Conservation (phyloP, 352 stramenopile genomes). For the Pythium diclinum region DNA sequence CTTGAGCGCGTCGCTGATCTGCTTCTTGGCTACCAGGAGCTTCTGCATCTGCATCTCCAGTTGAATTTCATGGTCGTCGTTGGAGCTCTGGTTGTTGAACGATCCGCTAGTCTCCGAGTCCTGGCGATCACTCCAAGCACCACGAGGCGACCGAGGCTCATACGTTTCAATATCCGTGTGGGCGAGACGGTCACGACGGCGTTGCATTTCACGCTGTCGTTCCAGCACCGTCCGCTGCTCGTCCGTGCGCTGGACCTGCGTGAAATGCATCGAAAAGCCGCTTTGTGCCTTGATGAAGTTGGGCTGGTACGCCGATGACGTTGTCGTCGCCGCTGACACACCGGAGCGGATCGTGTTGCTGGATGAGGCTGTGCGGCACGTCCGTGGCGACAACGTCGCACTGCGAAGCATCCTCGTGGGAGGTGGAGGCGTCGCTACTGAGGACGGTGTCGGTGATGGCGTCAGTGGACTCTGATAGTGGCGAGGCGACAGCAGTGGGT, state of each 20-base stretch:
- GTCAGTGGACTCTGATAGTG: not conserved
- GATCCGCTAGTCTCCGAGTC: constrained; percentile 6
- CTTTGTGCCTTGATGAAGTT: constrained; percentile 25
- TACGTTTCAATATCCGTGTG: constrained; percentile 26
- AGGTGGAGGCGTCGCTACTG: not conserved
- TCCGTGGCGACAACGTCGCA: constrained; percentile 18
- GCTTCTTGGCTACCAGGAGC: constrained; percentile 23
- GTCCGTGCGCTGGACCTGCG: constrained; percentile 14
- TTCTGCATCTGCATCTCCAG: constrained; percentile 27
- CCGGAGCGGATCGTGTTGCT: constrained; percentile 8
- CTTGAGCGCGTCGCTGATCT: constrained; percentile 21
- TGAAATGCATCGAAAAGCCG: constrained; percentile 26
- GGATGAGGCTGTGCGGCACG: constrained; percentile 10
- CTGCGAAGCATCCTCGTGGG: constrained; percentile 10
- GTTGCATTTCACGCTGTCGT: constrained; percentile 21
- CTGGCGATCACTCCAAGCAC: constrained; percentile 4
- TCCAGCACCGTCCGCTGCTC: constrained; percentile 20
- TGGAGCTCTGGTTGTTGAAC: constrained; percentile 18
- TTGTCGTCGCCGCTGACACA: constrained; percentile 5
- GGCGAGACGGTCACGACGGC: constrained; percentile 22
- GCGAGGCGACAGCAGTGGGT: constrained; percentile 18
- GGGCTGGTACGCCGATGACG: constrained; percentile 7
- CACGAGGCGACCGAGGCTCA: constrained; percentile 2
- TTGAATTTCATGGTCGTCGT: constrained; percentile 23
- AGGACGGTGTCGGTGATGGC: constrained; percentile 3